Evolutionary conservation across 352 stramenopile genomes (phyloP).

Genomic region (Phytophthora pini): DNA sequence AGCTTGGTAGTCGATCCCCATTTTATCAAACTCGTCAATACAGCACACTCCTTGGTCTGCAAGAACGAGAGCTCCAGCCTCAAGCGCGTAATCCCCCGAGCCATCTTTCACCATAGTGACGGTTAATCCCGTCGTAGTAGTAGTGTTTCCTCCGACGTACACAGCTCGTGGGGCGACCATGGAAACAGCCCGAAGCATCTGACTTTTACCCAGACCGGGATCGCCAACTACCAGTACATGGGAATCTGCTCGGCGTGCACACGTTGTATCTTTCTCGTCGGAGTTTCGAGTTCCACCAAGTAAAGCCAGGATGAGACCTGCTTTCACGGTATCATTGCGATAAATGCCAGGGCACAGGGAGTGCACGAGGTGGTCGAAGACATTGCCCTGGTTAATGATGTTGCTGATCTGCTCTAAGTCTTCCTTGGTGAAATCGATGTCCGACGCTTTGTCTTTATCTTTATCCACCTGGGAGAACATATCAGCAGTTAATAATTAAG

Average conservation of each 20-base stretch:
- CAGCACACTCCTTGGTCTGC: constrained; percentile 96
- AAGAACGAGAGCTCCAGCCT: constrained; percentile 94
- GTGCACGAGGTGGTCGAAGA: constrained; percentile 95
- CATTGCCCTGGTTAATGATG: constrained; percentile 88
- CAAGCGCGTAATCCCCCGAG: constrained; percentile 91
- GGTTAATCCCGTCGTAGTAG: constrained; percentile 95
- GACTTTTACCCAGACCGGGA: constrained; percentile 96
- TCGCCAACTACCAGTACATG: constrained; percentile 98
- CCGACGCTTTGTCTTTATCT: constrained; percentile 59
- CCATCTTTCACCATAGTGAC: constrained; percentile 96
- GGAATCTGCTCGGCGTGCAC: constrained; percentile 90
- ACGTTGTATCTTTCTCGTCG: constrained; percentile 62
- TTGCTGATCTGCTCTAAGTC: constrained; percentile 92
- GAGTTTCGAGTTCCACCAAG: constrained; percentile 92
- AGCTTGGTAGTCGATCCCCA: constrained; percentile 91
- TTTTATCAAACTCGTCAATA: constrained; percentile 99
- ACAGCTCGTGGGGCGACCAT: constrained; percentile 94
- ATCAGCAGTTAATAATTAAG: neutral
- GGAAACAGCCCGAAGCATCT: constrained; percentile 93
- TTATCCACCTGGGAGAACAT: constrained; percentile 33
- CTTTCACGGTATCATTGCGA: constrained; percentile 98
- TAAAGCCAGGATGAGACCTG: constrained; percentile 94
- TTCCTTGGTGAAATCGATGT: constrained; percentile 88
- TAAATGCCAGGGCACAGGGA: constrained; percentile 97
- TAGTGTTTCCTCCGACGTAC: constrained; percentile 98